These are phyloP conservation scores for Cephalotrichum gorgonifer DNA, from an alignment of 2,329 filamentous ascomycete species.

Conservation along the genomic window DNA sequence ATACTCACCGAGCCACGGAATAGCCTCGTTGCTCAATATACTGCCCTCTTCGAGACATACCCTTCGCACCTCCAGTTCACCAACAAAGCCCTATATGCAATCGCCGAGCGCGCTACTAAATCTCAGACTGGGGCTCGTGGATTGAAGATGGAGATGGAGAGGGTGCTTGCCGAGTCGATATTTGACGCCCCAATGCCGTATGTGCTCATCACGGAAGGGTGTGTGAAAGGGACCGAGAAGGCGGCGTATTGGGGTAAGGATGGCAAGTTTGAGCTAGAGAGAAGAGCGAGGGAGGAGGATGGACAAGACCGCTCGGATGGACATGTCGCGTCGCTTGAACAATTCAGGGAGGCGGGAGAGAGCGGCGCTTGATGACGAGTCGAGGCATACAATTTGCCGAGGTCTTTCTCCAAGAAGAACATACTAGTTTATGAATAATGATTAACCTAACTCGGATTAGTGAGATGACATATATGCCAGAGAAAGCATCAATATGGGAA, in stretches of 20 bases:
- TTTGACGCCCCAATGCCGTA: constrained; percentile 71
- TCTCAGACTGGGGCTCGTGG: constrained; percentile 67
- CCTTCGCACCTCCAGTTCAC: constrained; percentile 80
- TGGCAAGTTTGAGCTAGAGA: constrained; percentile 58
- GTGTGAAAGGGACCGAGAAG: constrained; percentile 52
- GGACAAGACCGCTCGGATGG: constrained; percentile 7
- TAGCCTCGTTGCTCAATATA: constrained; percentile 79
- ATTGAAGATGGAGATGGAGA: constrained; percentile 71
- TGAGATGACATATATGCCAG: too few species aligned
- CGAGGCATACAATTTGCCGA: background rate
- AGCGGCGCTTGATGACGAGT: constrained; percentile 28
- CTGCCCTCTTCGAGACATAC: constrained; percentile 69
- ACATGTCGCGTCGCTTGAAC: constrained; percentile 22
- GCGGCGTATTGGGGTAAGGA: constrained; percentile 58
- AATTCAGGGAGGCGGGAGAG: constrained; percentile 34
- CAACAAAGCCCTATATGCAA: constrained; percentile 64
- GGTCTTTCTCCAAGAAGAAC: background rate
- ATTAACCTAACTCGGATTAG: too few species aligned
- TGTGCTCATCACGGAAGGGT: constrained; percentile 62
- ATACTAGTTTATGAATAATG: background rate
- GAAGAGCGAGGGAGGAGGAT: constrained; percentile 56
- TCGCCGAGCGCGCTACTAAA: constrained; percentile 57
- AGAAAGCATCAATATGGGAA: too few species aligned
- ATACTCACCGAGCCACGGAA: constrained; percentile 91
- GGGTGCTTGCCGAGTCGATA: constrained; percentile 68